Evolutionary conservation across 768 basidiomycete genomes (phyloP).

Genomic region (Lyophyllum shimeji): DNA sequence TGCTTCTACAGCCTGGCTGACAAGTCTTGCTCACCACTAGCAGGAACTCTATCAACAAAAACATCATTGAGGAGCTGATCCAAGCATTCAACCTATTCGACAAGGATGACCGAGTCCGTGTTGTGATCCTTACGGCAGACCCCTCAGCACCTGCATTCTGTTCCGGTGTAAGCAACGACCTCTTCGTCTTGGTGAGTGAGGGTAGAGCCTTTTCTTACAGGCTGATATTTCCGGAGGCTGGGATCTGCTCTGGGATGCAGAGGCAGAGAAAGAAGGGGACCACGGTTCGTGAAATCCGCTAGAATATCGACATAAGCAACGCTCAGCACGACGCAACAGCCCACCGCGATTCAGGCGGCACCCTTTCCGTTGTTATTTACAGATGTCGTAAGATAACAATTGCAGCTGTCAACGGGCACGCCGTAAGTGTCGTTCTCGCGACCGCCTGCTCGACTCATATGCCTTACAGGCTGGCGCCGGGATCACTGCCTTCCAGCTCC

Average conservation of each 20-base stretch:
- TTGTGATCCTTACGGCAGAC: constrained; percentile 51
- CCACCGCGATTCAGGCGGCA: constrained; percentile 50
- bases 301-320: neutral
- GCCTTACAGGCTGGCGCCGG: constrained; percentile 38
- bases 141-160: constrained; percentile 52
- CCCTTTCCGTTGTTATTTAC: constrained; percentile 44
- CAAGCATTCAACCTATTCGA: constrained; percentile 46
- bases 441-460: neutral
- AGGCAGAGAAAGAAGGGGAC: constrained; percentile 45
- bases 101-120: constrained; percentile 52
- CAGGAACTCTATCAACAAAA: constrained; percentile 41
- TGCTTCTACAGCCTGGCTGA: neutral
- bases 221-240: constrained; percentile 53
- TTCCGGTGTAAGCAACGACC: constrained; percentile 42
- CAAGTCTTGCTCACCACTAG: constrained; percentile 22
- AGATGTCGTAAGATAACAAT: constrained; percentile 56
- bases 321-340: constrained; percentile 24
- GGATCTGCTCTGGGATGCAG: constrained; percentile 36
- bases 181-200: neutral
- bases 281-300: constrained; percentile 34
- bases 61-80: constrained; percentile 37
- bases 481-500: constrained; percentile 42
- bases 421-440: constrained; percentile 26
- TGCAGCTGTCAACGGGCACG: constrained; percentile 50
- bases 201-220: constrained; percentile 23